Base-by-base conservation (phyloP, 169 alveolate genomes). In the Plasmodium berghei region DNA sequence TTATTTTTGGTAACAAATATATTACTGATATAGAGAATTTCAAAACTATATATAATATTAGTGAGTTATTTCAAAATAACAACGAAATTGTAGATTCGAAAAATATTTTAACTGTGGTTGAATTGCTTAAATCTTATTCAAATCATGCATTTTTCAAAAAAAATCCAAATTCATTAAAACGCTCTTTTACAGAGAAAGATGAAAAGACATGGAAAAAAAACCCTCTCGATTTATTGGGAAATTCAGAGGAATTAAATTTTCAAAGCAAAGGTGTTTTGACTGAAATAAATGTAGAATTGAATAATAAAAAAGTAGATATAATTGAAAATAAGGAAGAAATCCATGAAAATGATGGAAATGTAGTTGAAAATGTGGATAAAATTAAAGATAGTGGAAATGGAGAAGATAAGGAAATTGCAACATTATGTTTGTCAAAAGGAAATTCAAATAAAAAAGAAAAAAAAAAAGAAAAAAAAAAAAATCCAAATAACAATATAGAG, bases 1-100 rank as follows among this genome's bases (percentile, higher is more conserved):
- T 75, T 6, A 16, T 75, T 26, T 75, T 26, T 56, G 89, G 89
- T 1, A 54, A 24, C 9, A 75, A 62, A 34, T 75, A 63, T 75
- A 67, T 75, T 14, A 75, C 45, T 10, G 89, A 75, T 42, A 20
- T 62, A 20, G 77, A 75, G 10, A 66, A 63, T 48, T n/a, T 75
- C 12, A 77, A 64, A 46, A 18, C 14, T 26, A 62, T 77, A 5
- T 54, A 14, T 40, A 63, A 24, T 5, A 77, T 77, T n/a, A 77
- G 6, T 63, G 54, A 34, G 16, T 18, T 77, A 2, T 77, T 77
- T 8, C 66, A 63, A 14, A 54, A 63, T 5, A 26, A 49, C 14
- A 12, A 14, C 63, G 80, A 64, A 28, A 16, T 62, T 63, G 18
- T 64, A 2, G 20, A 77, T 49, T 77, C 89, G 0, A 16, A 8